These are phyloP conservation scores for Fusarium chuoi DNA, from an alignment of 2,329 filamentous ascomycete genomes.

Conservation along the genomic window DNA sequence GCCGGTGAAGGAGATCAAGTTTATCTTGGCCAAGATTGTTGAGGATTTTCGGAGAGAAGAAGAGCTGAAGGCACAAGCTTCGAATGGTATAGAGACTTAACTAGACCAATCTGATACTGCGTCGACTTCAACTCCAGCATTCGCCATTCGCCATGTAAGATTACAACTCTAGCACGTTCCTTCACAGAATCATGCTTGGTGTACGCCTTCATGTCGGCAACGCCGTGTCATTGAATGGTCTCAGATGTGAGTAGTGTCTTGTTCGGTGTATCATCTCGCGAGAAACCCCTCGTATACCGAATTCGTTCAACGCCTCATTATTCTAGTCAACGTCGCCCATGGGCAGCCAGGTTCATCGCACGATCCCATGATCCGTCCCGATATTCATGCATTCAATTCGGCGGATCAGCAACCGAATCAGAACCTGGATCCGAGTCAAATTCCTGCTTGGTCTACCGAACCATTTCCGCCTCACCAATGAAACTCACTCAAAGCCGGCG, in stretches of 20 bases:
- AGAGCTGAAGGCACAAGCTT: background rate
- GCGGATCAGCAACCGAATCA: slow-evolving; percentile 5
- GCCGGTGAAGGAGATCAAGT: slow-evolving; percentile 24
- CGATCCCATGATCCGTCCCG: background rate
- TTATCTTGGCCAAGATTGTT: background rate
- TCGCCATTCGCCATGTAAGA: too few relatives aligned
- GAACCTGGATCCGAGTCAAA: background rate
- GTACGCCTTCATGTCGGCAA: background rate
- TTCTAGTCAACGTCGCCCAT: background rate
- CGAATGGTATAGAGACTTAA: background rate
- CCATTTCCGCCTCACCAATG: background rate
- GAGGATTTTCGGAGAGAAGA: background rate
- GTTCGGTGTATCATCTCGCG: background rate
- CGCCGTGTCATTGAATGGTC: background rate
- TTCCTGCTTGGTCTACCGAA: background rate
- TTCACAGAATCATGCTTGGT: background rate
- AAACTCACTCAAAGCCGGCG: background rate
- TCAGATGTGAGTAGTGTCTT: too few relatives aligned
- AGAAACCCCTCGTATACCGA: background rate
- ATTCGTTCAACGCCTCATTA: background rate
- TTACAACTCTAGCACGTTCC: too few relatives aligned
- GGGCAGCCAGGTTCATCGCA: background rate
- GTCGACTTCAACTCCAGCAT: rapidly evolving
- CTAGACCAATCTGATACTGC: background rate
- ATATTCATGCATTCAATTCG: background rate